Conservation (phyloP, 2,329 filamentous ascomycete genomes). For the Byssothecium circinans region DNA sequence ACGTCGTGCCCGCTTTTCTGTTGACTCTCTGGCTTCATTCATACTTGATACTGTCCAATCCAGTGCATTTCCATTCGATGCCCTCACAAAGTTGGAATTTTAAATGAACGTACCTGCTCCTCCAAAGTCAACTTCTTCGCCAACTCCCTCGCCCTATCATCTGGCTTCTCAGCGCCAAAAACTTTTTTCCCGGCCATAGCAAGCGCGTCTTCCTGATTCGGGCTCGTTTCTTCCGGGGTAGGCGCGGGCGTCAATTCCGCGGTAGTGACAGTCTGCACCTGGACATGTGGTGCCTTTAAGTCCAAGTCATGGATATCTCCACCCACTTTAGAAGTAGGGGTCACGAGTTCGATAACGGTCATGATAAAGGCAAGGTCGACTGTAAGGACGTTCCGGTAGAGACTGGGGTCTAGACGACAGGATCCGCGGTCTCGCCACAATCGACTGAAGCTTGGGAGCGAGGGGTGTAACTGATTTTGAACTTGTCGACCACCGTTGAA, state of each 20-base stretch:
- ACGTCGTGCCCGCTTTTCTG: too few species aligned
- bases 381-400: constrained; percentile 20
- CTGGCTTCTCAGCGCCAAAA: constrained; percentile 33
- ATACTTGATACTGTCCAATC: background rate
- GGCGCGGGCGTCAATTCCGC: constrained; percentile 32
- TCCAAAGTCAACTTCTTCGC: constrained; percentile 41
- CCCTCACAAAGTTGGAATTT: constrained; percentile 1
- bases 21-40: too few species aligned
- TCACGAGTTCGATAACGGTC: constrained; percentile 33
- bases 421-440: constrained; percentile 31
- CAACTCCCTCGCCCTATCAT: constrained; percentile 38
- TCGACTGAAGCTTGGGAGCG: constrained; percentile 1
- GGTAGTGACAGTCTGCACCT: constrained; percentile 31
- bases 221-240: constrained; percentile 30
- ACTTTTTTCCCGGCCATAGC: constrained; percentile 40
- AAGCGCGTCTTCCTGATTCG: constrained; percentile 20
- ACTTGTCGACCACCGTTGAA: background rate
- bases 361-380: constrained; percentile 31
- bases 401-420: constrained; percentile 15
- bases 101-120: constrained; percentile 39
- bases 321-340: constrained; percentile 28
- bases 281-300: constrained; percentile 38
- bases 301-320: constrained; percentile 26
- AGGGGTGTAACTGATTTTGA: background rate
- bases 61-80: background rate